A percentile compares a stretch with the other conserved stretches of the same genome.
Conservation (phyloP, 2,329 filamentous ascomycete genomes). For the Thielaviopsis euricoi region DNA sequence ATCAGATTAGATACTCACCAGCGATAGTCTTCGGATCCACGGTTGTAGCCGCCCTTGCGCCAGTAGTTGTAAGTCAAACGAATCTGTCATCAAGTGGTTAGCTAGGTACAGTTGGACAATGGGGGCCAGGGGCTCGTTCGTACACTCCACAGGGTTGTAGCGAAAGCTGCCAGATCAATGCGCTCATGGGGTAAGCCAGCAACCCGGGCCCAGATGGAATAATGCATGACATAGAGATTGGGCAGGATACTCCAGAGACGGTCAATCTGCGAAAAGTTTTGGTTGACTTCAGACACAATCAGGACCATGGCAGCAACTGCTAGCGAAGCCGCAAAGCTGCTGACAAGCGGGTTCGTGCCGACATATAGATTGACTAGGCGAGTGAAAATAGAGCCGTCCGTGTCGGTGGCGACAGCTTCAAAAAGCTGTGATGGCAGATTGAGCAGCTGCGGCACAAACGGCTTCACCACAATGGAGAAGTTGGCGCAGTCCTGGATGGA, state of each 20-base stretch:
- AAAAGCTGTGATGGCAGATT: conserved; percentile 50
- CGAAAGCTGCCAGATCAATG: conserved; percentile 54
- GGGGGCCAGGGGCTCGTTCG: conserved; percentile 17
- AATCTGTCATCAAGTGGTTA: conserved; percentile 28
- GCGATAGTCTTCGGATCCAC: conserved; percentile 89
- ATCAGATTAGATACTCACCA: conserved; percentile 32
- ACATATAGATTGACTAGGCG: conserved; percentile 57
- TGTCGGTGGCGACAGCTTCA: conserved; percentile 39
- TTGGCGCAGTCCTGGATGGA: conserved; percentile 60
- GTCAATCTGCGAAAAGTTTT: conserved; percentile 95
- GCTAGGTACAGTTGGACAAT: neutral
- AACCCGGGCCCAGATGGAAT: conserved; percentile 64
- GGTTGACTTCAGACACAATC: conserved; percentile 65
- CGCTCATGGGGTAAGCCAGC: conserved; percentile 52
- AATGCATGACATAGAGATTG: conserved; percentile 72
- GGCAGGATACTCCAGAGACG: conserved; percentile 83
- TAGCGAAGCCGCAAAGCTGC: conserved; percentile 54
- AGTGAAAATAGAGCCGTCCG: conserved; percentile 15
- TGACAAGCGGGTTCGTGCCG: conserved; percentile 72
- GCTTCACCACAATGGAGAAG: conserved; percentile 56
- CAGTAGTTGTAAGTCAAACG: conserved; percentile 94
- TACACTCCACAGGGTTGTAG: conserved; percentile 67
- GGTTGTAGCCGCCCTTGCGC: conserved; percentile 77
- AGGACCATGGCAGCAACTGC: conserved; percentile 57
- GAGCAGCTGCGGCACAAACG: conserved; percentile 55